phyloP scores from a whole-genome alignment of 768 basidiomycete genomes.

The Terana coerulea region DNA sequence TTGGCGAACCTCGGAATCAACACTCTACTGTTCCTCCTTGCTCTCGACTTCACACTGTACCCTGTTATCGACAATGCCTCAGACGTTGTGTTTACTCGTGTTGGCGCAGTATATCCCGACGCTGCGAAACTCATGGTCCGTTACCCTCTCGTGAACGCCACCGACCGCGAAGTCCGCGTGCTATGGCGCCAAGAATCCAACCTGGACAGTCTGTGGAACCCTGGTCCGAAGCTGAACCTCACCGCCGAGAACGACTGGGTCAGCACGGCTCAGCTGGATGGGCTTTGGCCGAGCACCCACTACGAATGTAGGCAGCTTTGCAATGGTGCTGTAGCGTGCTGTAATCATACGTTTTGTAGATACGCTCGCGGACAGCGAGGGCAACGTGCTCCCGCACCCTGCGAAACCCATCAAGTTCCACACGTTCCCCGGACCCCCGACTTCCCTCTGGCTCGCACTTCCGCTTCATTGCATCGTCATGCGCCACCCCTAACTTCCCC shows the following conservation, averaged over 20 bases:
- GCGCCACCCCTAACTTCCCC: constrained; percentile 70
- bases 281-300: constrained; percentile 64
- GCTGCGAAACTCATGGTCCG: constrained; percentile 61
- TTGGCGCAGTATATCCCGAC: constrained; percentile 68
- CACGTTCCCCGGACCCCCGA: constrained; percentile 72
- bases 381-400: constrained; percentile 48
- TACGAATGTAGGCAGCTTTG: constrained; percentile 56
- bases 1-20: constrained; percentile 34
- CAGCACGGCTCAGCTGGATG: constrained; percentile 44
- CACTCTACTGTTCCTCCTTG: constrained; percentile 31
- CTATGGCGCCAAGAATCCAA: constrained; percentile 39
- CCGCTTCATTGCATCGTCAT: constrained; percentile 67
- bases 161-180: constrained; percentile 31
- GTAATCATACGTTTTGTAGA: constrained; percentile 31
- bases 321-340: constrained; percentile 5
- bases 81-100: constrained; percentile 59
- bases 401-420: constrained; percentile 52
- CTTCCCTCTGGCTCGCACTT: constrained; percentile 52
- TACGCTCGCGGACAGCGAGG: constrained; percentile 36
- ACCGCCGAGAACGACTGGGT: constrained; percentile 53
- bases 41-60: constrained; percentile 47
- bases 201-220: constrained; percentile 39
- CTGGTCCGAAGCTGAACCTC: constrained; percentile 49
- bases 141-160: constrained; percentile 40
- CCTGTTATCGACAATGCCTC: constrained; percentile 54